Base-by-base conservation (phyloP, 2,329 filamentous ascomycete genomes). In the Penicillium psychrosexuale region DNA sequence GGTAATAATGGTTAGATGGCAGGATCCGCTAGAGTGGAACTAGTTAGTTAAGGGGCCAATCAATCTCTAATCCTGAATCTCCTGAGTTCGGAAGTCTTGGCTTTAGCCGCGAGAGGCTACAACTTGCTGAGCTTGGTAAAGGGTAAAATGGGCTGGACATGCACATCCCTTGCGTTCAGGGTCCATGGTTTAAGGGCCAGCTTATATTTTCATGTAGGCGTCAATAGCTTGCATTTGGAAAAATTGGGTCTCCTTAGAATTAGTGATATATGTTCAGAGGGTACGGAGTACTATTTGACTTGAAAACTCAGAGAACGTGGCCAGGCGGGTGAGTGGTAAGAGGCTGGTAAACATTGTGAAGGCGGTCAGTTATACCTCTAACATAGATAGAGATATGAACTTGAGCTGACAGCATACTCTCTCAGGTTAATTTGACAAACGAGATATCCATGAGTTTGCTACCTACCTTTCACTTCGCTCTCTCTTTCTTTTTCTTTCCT, bases 21-120 rank as follows among this genome's bases (percentile, higher is more conserved):
- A 43, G 31, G 46, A 19, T 27, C 51, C 45, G 42, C 31, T 37
- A 40, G n/a, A 19, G 51, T 53, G 51, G 45, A 53, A 24, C 31
- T 13, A 31, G 17, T 36, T 13, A 31, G 17, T 36, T 37, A 43
- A 53, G 27, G 38, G 46, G 46, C 49, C 42, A 39, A 24, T 33
- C 39, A 7, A 47, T 15, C 22, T 8, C 33, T 27, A 11, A 27
- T 17, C 27, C n/a, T 43, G n/a, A 45, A 19, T 24, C 49, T 40
- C 42, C 17, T 34, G 47, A 49, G 9, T 44, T 27, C 8, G 28
- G 15, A 30, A 50, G 19, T 31, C 42, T 39, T 52, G 40, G 28
- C 34, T 22, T 33, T 36, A 30, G 39, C 31, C 39, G 31, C 47
- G 38, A 46, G 17, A 45, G 30, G 43, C 43, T 45, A 24, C 31